A percentile compares a stretch with the other conserved stretches of the same genome.
These are phyloP conservation scores for Reticulascus tulasneorum DNA, from an alignment of 2,329 filamentous ascomycete genomes.

Conservation along the genomic window DNA sequence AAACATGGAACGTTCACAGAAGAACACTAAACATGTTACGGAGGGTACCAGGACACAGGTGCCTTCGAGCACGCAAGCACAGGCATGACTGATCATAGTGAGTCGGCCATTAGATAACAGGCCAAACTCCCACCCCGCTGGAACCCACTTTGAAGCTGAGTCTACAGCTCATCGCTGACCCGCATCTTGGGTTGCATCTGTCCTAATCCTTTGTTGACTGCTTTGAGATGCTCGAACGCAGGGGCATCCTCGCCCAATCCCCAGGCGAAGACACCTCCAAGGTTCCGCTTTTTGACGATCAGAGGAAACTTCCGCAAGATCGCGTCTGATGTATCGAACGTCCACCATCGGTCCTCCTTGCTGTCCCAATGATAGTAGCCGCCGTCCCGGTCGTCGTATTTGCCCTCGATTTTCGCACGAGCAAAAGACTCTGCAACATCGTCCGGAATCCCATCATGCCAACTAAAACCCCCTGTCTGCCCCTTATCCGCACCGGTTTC, in stretches of 20 bases:
- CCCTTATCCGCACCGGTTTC: conserved; percentile 53
- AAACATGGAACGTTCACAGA: too few relatives aligned
- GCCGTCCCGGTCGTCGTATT: conserved; percentile 53
- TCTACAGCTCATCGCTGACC: conserved; percentile 10
- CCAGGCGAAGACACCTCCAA: conserved; percentile 75
- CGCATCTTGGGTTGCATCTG: neutral
- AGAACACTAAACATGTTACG: too few relatives aligned
- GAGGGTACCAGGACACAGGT: too few relatives aligned
- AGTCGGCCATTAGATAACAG: too few relatives aligned
- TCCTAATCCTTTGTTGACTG: conserved; percentile 22
- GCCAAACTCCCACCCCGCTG: too few relatives aligned
- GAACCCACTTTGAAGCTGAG: too few relatives aligned
- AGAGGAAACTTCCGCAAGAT: conserved; percentile 59
- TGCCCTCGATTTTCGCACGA: conserved; percentile 47
- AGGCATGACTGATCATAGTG: too few relatives aligned
- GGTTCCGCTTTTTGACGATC: conserved; percentile 49
- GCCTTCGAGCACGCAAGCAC: too few relatives aligned
- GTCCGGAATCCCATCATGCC: conserved; percentile 48
- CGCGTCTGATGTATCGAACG: conserved; percentile 62
- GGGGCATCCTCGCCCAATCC: conserved; percentile 65
- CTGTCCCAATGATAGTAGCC: conserved; percentile 68
- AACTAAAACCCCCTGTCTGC: conserved; percentile 57
- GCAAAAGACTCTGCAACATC: conserved; percentile 55
- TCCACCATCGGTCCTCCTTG: conserved; percentile 62
- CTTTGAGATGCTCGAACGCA: conserved; percentile 34